These are phyloP conservation scores for Cylindrotheca closterium DNA, from an alignment of 108 stramenopile species.

Conservation along the genomic window DNA sequence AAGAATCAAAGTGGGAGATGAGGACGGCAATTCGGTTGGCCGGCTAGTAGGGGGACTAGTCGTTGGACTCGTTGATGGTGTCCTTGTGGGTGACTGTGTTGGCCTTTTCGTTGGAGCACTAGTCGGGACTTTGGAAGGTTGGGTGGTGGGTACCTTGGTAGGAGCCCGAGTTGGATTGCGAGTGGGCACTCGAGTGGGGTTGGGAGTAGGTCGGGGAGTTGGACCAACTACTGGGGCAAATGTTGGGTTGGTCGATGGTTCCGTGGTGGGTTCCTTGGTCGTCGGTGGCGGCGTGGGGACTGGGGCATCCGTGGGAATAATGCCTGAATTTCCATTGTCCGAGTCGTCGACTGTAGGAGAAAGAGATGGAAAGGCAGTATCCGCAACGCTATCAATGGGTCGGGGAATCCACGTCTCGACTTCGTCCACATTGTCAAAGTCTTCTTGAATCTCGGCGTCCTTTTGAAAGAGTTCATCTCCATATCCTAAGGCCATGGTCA, in stretches of 20 bases:
- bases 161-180: background rate
- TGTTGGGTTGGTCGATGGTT: background rate
- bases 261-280: constrained; percentile 4
- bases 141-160: background rate
- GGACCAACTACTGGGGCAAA: background rate
- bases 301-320: background rate
- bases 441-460: background rate
- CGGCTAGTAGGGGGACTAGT: constrained; percentile 1
- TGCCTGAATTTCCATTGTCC: background rate
- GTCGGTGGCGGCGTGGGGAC: background rate
- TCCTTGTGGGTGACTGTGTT: background rate
- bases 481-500: constrained; percentile 1
- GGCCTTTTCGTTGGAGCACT: background rate
- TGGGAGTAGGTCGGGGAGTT: background rate
- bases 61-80: constrained; percentile 1
- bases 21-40: constrained; percentile 4
- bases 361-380: background rate
- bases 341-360: background rate
- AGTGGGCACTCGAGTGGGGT: background rate
- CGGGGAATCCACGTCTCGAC: background rate
- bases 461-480: background rate
- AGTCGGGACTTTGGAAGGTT: constrained; percentile 10
- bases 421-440: background rate
- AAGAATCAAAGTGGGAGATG: background rate
- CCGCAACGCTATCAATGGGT: background rate